These are phyloP conservation scores for Centella asiatica DNA, from an alignment of 129 eudicot genomes.

Conservation along the genomic window DNA sequence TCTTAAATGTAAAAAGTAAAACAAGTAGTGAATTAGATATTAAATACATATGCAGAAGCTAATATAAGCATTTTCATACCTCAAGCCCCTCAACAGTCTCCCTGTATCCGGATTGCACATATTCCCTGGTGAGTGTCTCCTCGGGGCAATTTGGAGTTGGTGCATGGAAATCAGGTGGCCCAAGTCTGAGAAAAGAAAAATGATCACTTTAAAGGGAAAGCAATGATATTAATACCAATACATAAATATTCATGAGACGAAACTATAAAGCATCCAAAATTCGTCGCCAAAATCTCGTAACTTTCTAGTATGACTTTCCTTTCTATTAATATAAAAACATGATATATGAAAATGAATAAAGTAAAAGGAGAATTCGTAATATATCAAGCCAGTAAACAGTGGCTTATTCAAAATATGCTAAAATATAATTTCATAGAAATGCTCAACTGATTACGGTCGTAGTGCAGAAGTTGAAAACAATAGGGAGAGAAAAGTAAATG, in stretches of 20 bases:
- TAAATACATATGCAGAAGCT: neutral
- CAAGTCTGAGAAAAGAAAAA: slow-evolving; percentile 48
- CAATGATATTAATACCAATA: neutral
- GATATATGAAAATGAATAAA: too few species aligned
- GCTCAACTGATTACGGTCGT: neutral
- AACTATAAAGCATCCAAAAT: too few species aligned
- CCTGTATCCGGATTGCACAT: slow-evolving; percentile 87
- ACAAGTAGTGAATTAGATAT: too few species aligned
- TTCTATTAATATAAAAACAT: too few species aligned
- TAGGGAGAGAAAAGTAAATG: neutral
- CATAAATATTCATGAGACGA: too few species aligned
- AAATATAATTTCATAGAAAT: neutral
- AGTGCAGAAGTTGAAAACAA: neutral
- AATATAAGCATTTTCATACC: slow-evolving; percentile 30
- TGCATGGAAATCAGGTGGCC: slow-evolving; percentile 92
- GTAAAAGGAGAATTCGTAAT: too few species aligned
- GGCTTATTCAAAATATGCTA: too few species aligned
- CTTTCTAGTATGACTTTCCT: too few species aligned
- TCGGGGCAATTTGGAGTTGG: slow-evolving; percentile 84
- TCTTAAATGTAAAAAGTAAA: too few species aligned
- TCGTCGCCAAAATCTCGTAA: too few species aligned
- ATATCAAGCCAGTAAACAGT: too few species aligned
- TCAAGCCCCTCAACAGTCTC: slow-evolving; percentile 97
- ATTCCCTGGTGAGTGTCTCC: slow-evolving; percentile 87
- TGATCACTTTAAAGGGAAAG: neutral